Evolutionary conservation across 2,329 filamentous ascomycete species (phyloP).

Genomic region (Fusarium nurragi): DNA sequence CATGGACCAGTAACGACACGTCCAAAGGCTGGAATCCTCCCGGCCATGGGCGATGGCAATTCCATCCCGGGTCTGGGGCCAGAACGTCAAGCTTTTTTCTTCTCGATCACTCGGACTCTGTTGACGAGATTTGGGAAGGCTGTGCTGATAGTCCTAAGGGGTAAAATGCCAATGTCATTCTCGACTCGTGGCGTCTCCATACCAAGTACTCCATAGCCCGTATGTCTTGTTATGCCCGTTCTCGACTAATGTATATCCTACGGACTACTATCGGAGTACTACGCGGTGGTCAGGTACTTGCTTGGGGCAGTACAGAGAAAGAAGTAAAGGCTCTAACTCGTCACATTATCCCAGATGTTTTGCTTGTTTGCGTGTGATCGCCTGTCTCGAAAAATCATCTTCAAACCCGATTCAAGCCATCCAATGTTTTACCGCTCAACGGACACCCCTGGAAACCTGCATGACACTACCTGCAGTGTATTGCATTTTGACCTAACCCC

Average conservation of each 20-base stretch:
- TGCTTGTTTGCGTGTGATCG: background rate
- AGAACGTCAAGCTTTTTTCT: conserved; percentile 35
- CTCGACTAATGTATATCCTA: background rate
- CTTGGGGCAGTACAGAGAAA: background rate
- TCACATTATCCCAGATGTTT: background rate
- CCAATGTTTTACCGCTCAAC: conserved; percentile 22
- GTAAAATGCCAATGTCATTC: conserved; percentile 13
- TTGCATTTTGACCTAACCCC: conserved; percentile 25
- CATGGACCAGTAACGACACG: conserved; percentile 5
- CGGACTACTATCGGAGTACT: background rate
- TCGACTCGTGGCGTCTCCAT: conserved; percentile 14
- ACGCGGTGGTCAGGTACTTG: background rate
- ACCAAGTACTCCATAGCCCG: background rate
- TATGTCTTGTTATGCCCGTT: background rate
- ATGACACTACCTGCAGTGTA: conserved; percentile 40
- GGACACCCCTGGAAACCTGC: conserved; percentile 32
- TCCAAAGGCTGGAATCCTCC: conserved; percentile 1
- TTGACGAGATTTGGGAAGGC: conserved; percentile 27
- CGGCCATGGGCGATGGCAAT: conserved; percentile 39
- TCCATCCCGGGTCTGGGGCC: conserved; percentile 14
- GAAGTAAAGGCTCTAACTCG: background rate
- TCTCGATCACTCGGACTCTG: conserved; percentile 6
- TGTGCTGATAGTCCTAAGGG: conserved; percentile 8
- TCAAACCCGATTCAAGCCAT: conserved; percentile 26
- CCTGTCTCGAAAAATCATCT: conserved; percentile 25